These are phyloP conservation scores for Chrysoporthe cubensis DNA, from an alignment of 2,329 filamentous ascomycete genomes.

Conservation along the genomic window DNA sequence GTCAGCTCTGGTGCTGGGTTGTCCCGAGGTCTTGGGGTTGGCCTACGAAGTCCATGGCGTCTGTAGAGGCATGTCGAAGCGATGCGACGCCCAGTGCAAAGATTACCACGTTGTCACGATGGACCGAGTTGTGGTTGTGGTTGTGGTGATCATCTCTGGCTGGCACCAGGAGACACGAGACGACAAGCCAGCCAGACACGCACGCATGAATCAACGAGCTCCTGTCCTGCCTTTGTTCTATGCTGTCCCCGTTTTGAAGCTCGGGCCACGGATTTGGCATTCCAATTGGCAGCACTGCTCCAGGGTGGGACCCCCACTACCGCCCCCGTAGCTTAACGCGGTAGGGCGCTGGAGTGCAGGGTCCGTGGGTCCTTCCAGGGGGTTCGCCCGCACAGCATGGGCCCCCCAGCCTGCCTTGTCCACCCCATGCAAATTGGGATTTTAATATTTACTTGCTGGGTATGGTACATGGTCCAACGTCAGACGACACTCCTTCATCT, in stretches of 20 bases:
- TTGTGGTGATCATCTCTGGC: constrained; percentile 1
- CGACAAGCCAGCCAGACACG: not conserved
- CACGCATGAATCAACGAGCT: constrained; percentile 12
- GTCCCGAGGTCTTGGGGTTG: not conserved
- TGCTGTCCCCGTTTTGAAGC: constrained; percentile 14
- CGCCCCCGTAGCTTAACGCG: not conserved
- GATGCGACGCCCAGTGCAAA: constrained; percentile 15
- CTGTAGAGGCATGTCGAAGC: constrained; percentile 29
- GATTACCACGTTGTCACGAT: not conserved
- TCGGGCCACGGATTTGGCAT: constrained; percentile 7
- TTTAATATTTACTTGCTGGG: too few relatives aligned
- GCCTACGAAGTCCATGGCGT: constrained; percentile 30
- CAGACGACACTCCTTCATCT: constrained; percentile 9
- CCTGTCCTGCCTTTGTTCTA: constrained; percentile 3
- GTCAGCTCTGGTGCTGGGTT: constrained; percentile 24
- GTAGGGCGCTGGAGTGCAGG: not conserved
- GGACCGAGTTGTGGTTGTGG: not conserved
- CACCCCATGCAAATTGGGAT: not conserved
- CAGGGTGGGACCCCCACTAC: not conserved
- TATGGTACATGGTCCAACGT: not conserved
- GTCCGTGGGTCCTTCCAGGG: not conserved
- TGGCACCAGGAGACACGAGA: not conserved
- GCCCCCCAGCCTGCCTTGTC: not conserved
- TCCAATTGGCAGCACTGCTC: not conserved
- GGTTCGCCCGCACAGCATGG: not conserved